A percentile compares a stretch with the other conserved stretches of the same genome.
These are phyloP conservation scores for Auricularia heimuer DNA, from an alignment of 768 basidiomycete genomes.

Conservation along the genomic window DNA sequence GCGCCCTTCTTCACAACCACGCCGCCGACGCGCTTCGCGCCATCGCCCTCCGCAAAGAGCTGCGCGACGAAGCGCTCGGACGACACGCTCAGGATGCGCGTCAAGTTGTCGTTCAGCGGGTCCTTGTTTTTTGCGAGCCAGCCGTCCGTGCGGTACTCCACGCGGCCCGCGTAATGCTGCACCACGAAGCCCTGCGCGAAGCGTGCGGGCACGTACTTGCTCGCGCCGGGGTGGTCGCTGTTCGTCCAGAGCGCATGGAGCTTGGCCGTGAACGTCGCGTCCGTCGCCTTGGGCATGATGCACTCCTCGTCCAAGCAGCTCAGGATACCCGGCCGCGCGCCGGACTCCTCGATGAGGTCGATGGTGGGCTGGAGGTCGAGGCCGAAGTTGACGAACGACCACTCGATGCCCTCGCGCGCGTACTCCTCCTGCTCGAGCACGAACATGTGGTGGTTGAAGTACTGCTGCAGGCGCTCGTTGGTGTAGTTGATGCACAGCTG, in stretches of 20 bases:
- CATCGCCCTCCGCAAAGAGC: conserved; percentile 72
- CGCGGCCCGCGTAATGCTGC: conserved; percentile 92
- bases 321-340: conserved; percentile 66
- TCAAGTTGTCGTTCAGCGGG: conserved; percentile 91
- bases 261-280: conserved; percentile 90
- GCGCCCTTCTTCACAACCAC: conserved; percentile 81
- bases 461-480: conserved; percentile 96
- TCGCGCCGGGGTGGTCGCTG: conserved; percentile 57
- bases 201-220: conserved; percentile 77
- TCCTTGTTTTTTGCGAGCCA: conserved; percentile 99
- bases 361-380: conserved; percentile 96
- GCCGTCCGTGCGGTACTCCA: conserved; percentile 90
- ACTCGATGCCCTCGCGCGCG: conserved; percentile 88
- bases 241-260: conserved; percentile 70
- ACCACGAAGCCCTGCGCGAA: conserved; percentile 86
- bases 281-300: conserved; percentile 99
- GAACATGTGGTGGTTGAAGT: conserved; percentile 99
- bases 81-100: conserved; percentile 76
- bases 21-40: conserved; percentile 26
- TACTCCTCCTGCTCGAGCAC: conserved; percentile 99
- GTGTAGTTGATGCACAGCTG: conserved; percentile 98
- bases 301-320: conserved; percentile 95
- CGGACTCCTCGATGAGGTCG: conserved; percentile 85
- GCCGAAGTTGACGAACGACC: conserved; percentile 98
- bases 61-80: conserved; percentile 70